These are phyloP conservation scores for Coffea canephora DNA, from an alignment of 257 asterid species.

Conservation along the genomic window DNA sequence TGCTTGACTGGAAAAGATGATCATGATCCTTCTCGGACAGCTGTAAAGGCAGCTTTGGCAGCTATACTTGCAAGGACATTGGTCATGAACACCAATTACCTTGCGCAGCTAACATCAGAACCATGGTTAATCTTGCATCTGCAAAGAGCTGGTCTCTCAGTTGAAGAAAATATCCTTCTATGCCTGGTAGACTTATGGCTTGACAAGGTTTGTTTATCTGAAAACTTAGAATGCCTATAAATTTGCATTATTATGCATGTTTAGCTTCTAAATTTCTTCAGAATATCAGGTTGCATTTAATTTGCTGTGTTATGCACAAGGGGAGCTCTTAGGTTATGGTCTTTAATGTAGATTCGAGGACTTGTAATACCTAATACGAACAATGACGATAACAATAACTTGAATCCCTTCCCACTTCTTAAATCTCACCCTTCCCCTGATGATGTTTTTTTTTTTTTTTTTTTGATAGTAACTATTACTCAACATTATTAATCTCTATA, in stretches of 20 bases:
- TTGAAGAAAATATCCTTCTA: constrained; percentile 80
- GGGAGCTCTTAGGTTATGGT: not conserved
- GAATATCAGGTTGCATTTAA: not conserved
- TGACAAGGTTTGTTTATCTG: constrained; percentile 63
- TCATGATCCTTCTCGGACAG: constrained; percentile 74
- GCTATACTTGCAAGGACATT: constrained; percentile 88
- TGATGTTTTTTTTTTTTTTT: too few relatives aligned
- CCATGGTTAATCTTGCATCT: constrained; percentile 60
- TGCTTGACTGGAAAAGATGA: constrained; percentile 95
- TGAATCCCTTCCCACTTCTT: too few relatives aligned
- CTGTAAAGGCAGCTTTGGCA: constrained; percentile 79
- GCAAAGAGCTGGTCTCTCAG: constrained; percentile 72
- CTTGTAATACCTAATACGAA: not conserved
- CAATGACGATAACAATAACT: too few relatives aligned
- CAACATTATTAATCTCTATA: not conserved
- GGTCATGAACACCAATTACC: constrained; percentile 84
- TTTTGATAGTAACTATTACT: not conserved
- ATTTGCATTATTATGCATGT: not conserved
- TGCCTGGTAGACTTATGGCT: constrained; percentile 95
- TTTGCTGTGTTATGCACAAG: too few relatives aligned
- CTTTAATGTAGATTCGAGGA: not conserved
- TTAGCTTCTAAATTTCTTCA: not conserved
- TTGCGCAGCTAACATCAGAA: constrained; percentile 86
- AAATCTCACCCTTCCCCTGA: too few relatives aligned
- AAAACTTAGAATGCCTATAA: not conserved